Percentiles rank a stretch among this genome's conserved stretches.
Evolutionary conservation across 225 moss, liverwort and hornwort genomes (phyloP).

Genomic region (Lunularia cruciata): DNA sequence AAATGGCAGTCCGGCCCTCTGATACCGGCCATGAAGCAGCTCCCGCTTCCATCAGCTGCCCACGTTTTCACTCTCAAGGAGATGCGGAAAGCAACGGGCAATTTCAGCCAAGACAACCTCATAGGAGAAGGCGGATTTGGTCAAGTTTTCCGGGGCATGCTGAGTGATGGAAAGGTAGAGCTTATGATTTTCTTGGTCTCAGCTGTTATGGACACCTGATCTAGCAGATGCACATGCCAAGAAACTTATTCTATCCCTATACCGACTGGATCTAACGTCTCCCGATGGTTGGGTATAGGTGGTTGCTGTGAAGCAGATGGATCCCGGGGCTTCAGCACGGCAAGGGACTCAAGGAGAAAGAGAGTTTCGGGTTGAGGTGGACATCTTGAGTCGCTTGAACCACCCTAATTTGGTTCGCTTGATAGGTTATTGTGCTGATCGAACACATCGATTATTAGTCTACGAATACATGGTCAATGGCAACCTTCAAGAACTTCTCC

Average conservation of each 20-base stretch:
- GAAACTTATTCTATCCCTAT: background rate
- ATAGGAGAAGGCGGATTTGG: conserved; percentile 56
- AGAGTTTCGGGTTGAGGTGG: conserved; percentile 54
- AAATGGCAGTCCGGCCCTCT: conserved; percentile 33
- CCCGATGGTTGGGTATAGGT: conserved; percentile 17
- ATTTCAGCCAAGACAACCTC: conserved; percentile 47
- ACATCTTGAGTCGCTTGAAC: conserved; percentile 48
- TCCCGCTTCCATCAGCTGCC: conserved; percentile 23
- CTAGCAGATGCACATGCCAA: background rate
- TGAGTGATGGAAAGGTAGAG: conserved; percentile 41
- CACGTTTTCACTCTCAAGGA: conserved; percentile 45
- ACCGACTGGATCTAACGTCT: background rate
- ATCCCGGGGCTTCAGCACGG: conserved; percentile 34
- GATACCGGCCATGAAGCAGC: conserved; percentile 16
- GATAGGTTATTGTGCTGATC: conserved; percentile 54
- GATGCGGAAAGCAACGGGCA: conserved; percentile 46
- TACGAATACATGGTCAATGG: conserved; percentile 54
- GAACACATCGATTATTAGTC: conserved; percentile 42
- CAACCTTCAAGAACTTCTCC: conserved; percentile 51
- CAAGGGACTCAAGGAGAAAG: conserved; percentile 50
- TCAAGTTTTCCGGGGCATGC: conserved; percentile 46
- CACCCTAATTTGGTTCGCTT: conserved; percentile 51
- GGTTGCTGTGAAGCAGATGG: conserved; percentile 55
- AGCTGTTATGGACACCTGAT: background rate
- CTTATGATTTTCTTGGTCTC: background rate